phyloP scores from a whole-genome alignment of 192 early-diverging fungal species.

The Backusella westeae region DNA sequence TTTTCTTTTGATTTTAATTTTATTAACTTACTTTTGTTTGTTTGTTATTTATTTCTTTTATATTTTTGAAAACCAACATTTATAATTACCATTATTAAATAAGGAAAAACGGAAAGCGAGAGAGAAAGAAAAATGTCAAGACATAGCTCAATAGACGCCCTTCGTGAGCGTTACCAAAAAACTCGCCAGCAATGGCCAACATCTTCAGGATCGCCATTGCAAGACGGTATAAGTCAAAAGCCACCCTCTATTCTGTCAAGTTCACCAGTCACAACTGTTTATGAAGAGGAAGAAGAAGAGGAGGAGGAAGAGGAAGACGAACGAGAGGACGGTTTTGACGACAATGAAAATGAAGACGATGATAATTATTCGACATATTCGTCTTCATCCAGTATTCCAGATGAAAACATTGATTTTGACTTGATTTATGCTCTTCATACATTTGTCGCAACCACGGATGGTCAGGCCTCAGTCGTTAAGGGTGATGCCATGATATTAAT shows the following conservation, averaged over 20 bases:
- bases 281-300: conserved; percentile 24
- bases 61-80: background rate
- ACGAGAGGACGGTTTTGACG: background rate
- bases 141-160: conserved; percentile 13
- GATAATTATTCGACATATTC: conserved; percentile 20
- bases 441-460: conserved; percentile 78
- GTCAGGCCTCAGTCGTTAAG: conserved; percentile 74
- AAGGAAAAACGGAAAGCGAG: background rate
- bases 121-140: conserved; percentile 7
- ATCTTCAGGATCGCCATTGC: background rate
- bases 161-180: conserved; percentile 11
- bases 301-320: conserved; percentile 14
- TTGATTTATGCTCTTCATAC: conserved; percentile 80
- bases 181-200: conserved; percentile 17
- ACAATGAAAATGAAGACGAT: conserved; percentile 19
- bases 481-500: conserved; percentile 71
- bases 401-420: conserved; percentile 66
- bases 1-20: background rate
- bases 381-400: conserved; percentile 37
- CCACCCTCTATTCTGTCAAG: background rate
- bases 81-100: background rate
- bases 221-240: background rate
- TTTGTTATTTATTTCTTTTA: background rate
- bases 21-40: background rate
- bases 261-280: conserved; percentile 7